phyloP scores from a whole-genome alignment of 768 basidiomycete genomes.

The Podaxis pistillaris region DNA sequence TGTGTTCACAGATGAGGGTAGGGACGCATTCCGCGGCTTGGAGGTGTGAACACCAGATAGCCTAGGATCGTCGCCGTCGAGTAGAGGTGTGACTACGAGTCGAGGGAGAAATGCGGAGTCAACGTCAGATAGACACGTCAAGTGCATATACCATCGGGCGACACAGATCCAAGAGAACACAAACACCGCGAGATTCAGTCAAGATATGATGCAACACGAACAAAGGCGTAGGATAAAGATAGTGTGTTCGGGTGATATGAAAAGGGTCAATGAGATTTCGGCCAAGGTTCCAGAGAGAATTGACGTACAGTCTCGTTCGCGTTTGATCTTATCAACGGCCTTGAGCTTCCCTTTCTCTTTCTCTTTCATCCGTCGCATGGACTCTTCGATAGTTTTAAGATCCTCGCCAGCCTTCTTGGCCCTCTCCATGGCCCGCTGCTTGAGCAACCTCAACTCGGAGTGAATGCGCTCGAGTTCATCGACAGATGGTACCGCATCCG shows the following conservation, averaged over 20 bases:
- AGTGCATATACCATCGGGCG: not conserved
- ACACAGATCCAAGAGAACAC: not conserved
- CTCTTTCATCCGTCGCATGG: slow-evolving; percentile 74
- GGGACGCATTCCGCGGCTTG: slow-evolving; percentile 49
- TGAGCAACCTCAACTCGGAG: slow-evolving; percentile 55
- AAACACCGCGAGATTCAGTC: slow-evolving; percentile 2
- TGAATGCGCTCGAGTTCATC: slow-evolving; percentile 71
- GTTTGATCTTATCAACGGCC: slow-evolving; percentile 68
- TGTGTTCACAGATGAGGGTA: slow-evolving; percentile 41
- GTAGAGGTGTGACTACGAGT: slow-evolving; percentile 39
- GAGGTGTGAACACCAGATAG: slow-evolving; percentile 28
- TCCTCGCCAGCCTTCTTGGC: slow-evolving; percentile 77
- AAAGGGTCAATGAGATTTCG: slow-evolving; percentile 19
- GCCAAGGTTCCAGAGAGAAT: slow-evolving; percentile 21
- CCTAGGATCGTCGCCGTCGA: slow-evolving; percentile 49
- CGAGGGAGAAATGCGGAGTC: not conserved
- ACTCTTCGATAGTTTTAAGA: slow-evolving; percentile 70
- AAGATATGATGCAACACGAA: slow-evolving; percentile 18
- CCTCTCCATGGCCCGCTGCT: slow-evolving; percentile 55
- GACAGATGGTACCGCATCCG: slow-evolving; percentile 67
- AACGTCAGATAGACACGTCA: not conserved
- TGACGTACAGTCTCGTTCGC: slow-evolving; percentile 74
- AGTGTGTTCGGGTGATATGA: slow-evolving; percentile 3
- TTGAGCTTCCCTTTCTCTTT: slow-evolving; percentile 73
- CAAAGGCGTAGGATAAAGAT: slow-evolving; percentile 26